Base-by-base conservation (phyloP, 2,329 filamentous ascomycete species). In the Keithomyces neogunnii region DNA sequence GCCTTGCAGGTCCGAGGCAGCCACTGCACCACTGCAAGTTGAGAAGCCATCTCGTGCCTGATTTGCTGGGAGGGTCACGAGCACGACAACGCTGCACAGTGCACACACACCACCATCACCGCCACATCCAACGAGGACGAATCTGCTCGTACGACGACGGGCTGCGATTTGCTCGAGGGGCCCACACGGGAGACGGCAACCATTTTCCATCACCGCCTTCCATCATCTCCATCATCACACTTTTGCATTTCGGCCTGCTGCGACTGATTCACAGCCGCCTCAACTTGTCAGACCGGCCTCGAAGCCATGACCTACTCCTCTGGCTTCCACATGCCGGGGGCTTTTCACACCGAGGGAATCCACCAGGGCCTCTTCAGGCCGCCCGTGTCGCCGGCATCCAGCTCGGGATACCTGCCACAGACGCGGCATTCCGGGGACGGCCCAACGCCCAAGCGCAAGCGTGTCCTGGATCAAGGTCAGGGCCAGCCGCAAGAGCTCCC, bases 321-420 rank as follows among this genome's bases (percentile, higher is more conserved):
- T 42, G 62, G 61, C 55, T 66, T 68, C 57, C 66, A 65, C 51
- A 67, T 69, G 63, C 66, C 66, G 13, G 66, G 66, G 40, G 57
- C 62, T 48, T 68, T 67, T 45, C 63, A 67, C 54, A 55, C 58
- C 47, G 66, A 68, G 40, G 63, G 66, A 58, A 62, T 72, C 35
- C 71, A 75, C 56, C 68, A 73, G 5, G 72, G 72, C 48, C 64
- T 77, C 33, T 76, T 76, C 55, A 71, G 72, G 51, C 72, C 73
- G 9, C 73, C 74, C 6, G 60, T 64, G 26, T 73, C 74, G 6
- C 69, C 72, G 30, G 61, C 63, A 49, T 66, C 71, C 47, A 69
- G 65, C 57, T 68, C 71, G 8, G 61, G 60, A 49, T 71, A 73
- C 51, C 60, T 73, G n/a, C 60, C 65, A 33, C 53, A 60, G 33